Conservation (phyloP, 805 yeast genomes). For the Diddensiella transvaalensis region DNA sequence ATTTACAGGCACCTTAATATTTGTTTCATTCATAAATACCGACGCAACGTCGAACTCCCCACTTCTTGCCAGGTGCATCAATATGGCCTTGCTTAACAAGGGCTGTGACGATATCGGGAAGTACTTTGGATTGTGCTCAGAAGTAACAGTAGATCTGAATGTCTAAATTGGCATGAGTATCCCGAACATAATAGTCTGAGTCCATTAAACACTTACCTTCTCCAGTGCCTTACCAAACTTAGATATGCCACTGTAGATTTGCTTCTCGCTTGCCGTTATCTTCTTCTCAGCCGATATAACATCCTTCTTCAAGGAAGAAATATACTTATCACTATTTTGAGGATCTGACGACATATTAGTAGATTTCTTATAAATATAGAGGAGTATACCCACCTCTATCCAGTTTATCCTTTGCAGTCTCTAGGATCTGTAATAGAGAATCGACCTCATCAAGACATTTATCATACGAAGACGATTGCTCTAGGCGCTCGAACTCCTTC, state of each 20-base stretch:
- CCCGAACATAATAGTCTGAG: conserved; percentile 4
- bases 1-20: conserved; percentile 32
- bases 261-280: conserved; percentile 28
- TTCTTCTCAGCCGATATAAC: conserved; percentile 17
- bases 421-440: conserved; percentile 27
- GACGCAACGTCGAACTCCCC: conserved; percentile 42
- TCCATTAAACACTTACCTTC: conserved; percentile 16
- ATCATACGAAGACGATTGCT: conserved; percentile 31
- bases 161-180: conserved; percentile 1
- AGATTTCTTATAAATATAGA: too few species aligned
- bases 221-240: conserved; percentile 35
- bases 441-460: conserved; percentile 32
- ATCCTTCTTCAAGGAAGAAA: conserved; percentile 17
- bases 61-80: conserved; percentile 45
- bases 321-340: conserved; percentile 9
- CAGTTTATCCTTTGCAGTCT: conserved; percentile 26
- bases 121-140: conserved; percentile 17
- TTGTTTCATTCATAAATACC: conserved; percentile 30
- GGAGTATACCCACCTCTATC: conserved; percentile 12
- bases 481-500: conserved; percentile 33
- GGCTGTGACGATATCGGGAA: conserved; percentile 10
- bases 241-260: conserved; percentile 26
- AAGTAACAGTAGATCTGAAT: conserved; percentile 10
- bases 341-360: too few species aligned
- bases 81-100: conserved; percentile 40